phyloP scores from a whole-genome alignment of 768 basidiomycete species.

The Lentinula raphanica region DNA sequence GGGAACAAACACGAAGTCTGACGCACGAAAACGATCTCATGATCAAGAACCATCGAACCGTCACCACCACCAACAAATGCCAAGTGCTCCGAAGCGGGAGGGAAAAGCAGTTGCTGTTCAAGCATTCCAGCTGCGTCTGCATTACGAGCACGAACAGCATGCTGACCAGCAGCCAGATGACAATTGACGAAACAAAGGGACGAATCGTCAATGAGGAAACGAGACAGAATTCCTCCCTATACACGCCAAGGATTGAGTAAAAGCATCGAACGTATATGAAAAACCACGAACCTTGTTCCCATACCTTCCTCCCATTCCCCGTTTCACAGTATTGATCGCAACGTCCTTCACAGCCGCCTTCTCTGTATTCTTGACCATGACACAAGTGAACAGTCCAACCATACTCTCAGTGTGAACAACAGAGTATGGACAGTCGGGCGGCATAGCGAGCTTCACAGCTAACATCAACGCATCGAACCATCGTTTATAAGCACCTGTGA shows the following conservation, averaged over 20 bases:
- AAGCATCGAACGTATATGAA: neutral
- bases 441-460: constrained; percentile 72
- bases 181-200: constrained; percentile 95
- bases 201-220: constrained; percentile 87
- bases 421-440: constrained; percentile 68
- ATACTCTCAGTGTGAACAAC: constrained; percentile 83
- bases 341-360: constrained; percentile 56
- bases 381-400: constrained; percentile 55
- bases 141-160: constrained; percentile 75
- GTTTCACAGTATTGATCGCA: constrained; percentile 78
- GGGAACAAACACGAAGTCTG: neutral
- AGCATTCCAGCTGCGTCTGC: constrained; percentile 83
- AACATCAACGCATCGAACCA: constrained; percentile 81
- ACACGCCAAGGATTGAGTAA: constrained; percentile 6
- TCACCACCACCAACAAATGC: constrained; percentile 88
- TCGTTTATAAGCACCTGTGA: constrained; percentile 79
- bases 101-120: constrained; percentile 73
- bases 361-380: constrained; percentile 70
- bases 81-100: constrained; percentile 46
- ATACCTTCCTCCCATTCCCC: constrained; percentile 89
- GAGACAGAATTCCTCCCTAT: constrained; percentile 86
- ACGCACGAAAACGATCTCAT: constrained; percentile 88
- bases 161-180: constrained; percentile 94
- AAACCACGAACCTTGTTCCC: constrained; percentile 77
- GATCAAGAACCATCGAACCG: constrained; percentile 89